phyloP scores from a whole-genome alignment of 805 yeast genomes.

The Hanseniaspora taiwanica region DNA sequence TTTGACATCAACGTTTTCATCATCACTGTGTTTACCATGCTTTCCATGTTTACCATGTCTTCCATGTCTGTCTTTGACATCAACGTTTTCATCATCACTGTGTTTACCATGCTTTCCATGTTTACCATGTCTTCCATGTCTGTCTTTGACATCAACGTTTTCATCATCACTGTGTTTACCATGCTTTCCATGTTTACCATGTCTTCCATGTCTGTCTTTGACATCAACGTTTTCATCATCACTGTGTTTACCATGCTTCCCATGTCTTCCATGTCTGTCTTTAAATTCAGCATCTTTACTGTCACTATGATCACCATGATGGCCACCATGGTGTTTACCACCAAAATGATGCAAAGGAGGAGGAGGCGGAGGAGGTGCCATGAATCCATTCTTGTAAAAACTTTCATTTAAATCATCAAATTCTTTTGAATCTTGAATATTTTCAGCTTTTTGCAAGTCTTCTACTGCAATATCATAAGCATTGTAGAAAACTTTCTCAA shows the following conservation, averaged over 20 bases:
- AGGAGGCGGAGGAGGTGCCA: neutral
- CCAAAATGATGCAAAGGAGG: neutral
- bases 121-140: constrained; percentile 1
- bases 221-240: too few relatives aligned
- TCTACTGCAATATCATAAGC: neutral
- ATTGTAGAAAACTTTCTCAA: neutral
- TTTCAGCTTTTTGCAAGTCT: neutral
- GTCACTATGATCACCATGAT: neutral
- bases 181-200: neutral
- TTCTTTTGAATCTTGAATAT: neutral
- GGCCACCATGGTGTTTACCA: too few relatives aligned
- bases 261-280: neutral
- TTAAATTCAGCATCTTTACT: too few relatives aligned
- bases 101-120: neutral
- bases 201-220: neutral
- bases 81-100: neutral
- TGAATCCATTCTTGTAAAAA: neutral
- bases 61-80: neutral
- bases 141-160: constrained; percentile 2
- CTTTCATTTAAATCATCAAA: neutral
- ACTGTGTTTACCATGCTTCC: neutral
- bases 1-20: neutral
- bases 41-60: neutral
- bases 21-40: constrained; percentile 6
- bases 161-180: constrained; percentile 6